phyloP scores from a whole-genome alignment of 1,284 basidiomycete genomes.

The Crepidotus sp. region DNA sequence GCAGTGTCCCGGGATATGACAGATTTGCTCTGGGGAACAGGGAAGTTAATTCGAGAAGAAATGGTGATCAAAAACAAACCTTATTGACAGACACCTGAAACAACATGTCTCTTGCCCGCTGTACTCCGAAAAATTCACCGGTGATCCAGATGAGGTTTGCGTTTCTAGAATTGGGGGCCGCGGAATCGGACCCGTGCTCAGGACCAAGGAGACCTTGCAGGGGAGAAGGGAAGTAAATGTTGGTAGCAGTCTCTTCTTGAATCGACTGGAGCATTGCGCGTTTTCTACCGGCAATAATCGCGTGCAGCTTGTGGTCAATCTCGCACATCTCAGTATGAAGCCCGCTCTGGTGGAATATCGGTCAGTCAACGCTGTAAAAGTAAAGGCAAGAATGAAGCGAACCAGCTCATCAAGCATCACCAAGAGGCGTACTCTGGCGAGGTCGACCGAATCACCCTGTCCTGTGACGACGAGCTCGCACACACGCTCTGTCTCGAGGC shows the following conservation, averaged over 20 bases:
- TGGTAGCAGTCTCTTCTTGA: constrained; percentile 95
- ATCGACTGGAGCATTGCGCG: constrained; percentile 84
- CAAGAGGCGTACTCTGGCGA: constrained; percentile 82
- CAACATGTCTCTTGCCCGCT: constrained; percentile 92
- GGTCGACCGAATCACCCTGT: constrained; percentile 79
- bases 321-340: constrained; percentile 87
- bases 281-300: constrained; percentile 88
- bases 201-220: constrained; percentile 79
- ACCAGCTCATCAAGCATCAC: constrained; percentile 94
- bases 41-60: constrained; percentile 11
- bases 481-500: constrained; percentile 87
- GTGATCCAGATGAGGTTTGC: constrained; percentile 91
- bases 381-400: constrained; percentile 26
- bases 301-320: constrained; percentile 92
- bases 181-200: constrained; percentile 34
- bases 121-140: constrained; percentile 95
- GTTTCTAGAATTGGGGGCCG: constrained; percentile 36
- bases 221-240: constrained; percentile 90
- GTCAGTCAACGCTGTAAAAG: constrained; percentile 12
- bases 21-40: constrained; percentile 70
- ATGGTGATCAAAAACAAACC: constrained; percentile 33
- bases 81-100: constrained; percentile 82
- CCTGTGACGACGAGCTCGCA: constrained; percentile 92
- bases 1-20: constrained; percentile 91
- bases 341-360: constrained; percentile 54